Conservation (phyloP, 208 protist species). For the Trichomonas vaginalis region DNA sequence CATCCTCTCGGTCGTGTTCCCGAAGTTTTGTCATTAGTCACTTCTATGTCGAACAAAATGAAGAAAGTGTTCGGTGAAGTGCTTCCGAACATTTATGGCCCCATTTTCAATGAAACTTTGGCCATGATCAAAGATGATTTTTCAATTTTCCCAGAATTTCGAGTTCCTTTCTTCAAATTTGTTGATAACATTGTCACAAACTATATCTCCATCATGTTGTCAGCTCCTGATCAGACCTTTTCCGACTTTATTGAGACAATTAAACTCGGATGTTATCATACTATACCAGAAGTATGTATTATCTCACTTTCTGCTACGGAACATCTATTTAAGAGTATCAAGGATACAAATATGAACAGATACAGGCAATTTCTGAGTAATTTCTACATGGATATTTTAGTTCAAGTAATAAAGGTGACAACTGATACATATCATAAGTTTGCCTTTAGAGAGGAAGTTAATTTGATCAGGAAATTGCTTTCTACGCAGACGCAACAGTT, state of each 20-base stretch:
- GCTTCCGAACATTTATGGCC: neutral
- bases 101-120: neutral
- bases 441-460: neutral
- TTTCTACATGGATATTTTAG: neutral
- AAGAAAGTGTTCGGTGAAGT: neutral
- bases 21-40: neutral
- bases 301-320: neutral
- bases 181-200: neutral
- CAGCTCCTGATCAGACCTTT: neutral
- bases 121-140: neutral
- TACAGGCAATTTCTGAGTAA: neutral
- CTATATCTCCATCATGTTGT: neutral
- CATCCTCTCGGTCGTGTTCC: neutral
- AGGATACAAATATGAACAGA: neutral
- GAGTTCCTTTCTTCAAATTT: neutral
- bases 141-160: neutral
- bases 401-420: neutral
- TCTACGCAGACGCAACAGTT: neutral
- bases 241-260: neutral
- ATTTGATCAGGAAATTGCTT: neutral
- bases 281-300: neutral
- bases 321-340: neutral
- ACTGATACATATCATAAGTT: neutral
- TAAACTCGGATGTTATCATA: neutral
- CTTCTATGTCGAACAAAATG: neutral